Percentiles rank a stretch among this genome's conserved stretches.
phyloP scores from a whole-genome alignment of 768 basidiomycete species.

The Chalciporus piperatus region DNA sequence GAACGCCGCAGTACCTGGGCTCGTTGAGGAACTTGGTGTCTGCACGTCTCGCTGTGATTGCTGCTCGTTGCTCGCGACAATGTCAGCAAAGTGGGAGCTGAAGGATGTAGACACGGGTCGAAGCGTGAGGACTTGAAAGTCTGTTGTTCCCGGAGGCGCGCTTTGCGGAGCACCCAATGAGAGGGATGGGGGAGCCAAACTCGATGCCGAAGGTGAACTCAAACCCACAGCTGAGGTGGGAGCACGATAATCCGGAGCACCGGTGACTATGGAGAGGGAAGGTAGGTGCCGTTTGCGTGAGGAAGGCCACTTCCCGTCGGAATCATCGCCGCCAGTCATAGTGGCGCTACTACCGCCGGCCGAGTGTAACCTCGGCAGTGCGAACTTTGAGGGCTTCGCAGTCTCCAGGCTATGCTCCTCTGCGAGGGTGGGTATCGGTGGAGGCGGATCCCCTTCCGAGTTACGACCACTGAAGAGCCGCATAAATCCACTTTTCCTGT shows the following conservation, averaged over 20 bases:
- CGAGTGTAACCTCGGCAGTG: conserved; percentile 31
- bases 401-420: conserved; percentile 30
- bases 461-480: conserved; percentile 61
- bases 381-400: conserved; percentile 30
- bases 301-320: conserved; percentile 23
- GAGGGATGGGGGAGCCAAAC: conserved; percentile 9
- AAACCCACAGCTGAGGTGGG: conserved; percentile 13
- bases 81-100: conserved; percentile 60
- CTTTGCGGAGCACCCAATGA: conserved; percentile 44
- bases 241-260: conserved; percentile 12
- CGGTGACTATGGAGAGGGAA: conserved; percentile 29
- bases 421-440: conserved; percentile 55
- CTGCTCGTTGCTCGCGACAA: conserved; percentile 28
- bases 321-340: conserved; percentile 13
- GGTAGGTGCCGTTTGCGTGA: conserved; percentile 30
- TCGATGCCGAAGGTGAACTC: conserved; percentile 7
- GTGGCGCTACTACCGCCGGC: conserved; percentile 11
- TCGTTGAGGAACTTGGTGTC: conserved; percentile 49
- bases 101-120: conserved; percentile 77
- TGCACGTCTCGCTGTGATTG: conserved; percentile 41
- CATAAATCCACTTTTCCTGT: conserved; percentile 83
- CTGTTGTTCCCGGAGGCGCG: conserved; percentile 60
- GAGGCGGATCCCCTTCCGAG: conserved; percentile 37
- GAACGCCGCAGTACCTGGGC: conserved; percentile 40
- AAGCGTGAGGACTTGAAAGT: conserved; percentile 66